Evolutionary conservation across 2,329 filamentous ascomycete species (phyloP).

Genomic region (Metarhizium humberi): DNA sequence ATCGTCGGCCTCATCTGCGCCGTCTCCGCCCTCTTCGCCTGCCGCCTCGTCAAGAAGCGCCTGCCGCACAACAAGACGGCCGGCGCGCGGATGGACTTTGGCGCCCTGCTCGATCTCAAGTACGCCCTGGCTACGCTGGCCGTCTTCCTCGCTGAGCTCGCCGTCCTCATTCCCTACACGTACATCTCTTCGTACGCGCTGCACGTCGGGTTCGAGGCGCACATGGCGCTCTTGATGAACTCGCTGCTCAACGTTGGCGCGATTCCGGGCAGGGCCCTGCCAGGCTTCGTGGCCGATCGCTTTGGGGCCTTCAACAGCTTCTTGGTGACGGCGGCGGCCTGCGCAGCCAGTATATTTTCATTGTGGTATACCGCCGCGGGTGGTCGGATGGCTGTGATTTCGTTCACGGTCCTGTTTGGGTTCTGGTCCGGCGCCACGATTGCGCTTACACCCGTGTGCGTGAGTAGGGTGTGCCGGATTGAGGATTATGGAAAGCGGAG

Average conservation of each 20-base stretch:
- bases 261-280: constrained; percentile 41
- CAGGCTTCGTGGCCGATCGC: constrained; percentile 58
- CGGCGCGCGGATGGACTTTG: constrained; percentile 35
- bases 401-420: constrained; percentile 58
- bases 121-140: constrained; percentile 44
- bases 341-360: constrained; percentile 22
- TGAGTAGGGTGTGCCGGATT: constrained; percentile 60
- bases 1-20: constrained; percentile 19
- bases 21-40: constrained; percentile 17
- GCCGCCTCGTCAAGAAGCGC: constrained; percentile 26
- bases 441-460: constrained; percentile 60
- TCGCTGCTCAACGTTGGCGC: background rate
- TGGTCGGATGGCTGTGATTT: constrained; percentile 40
- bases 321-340: constrained; percentile 42
- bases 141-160: constrained; percentile 51
- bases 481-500: constrained; percentile 62
- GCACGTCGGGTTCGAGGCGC: constrained; percentile 38
- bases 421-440: constrained; percentile 64
- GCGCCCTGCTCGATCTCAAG: constrained; percentile 38
- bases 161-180: constrained; percentile 55
- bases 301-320: constrained; percentile 63
- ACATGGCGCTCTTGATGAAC: background rate
- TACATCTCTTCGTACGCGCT: constrained; percentile 60
- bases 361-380: background rate
- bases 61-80: constrained; percentile 38